Conservation (phyloP, 345 rosid species). For the Iberis pinnata region DNA sequence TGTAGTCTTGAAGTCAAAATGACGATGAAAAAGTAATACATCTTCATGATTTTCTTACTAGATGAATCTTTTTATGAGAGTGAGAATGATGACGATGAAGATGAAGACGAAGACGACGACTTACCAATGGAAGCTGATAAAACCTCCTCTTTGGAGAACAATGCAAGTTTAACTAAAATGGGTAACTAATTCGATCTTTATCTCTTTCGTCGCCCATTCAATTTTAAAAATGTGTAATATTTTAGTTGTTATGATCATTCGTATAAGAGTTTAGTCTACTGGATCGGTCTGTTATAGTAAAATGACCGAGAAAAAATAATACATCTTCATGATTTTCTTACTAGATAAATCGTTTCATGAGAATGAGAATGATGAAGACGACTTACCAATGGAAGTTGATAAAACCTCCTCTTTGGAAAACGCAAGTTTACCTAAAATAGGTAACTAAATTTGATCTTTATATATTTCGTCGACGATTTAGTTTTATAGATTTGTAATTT, state of each 20-base stretch:
- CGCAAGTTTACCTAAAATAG: conserved; percentile 9
- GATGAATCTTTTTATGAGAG: not conserved
- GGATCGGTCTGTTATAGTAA: too few species aligned
- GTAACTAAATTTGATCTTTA: not conserved
- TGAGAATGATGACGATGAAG: conserved; percentile 20
- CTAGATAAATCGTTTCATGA: not conserved
- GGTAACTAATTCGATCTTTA: not conserved
- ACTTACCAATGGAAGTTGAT: not conserved
- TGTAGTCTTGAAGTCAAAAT: too few species aligned
- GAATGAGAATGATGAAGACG: conserved; percentile 15
- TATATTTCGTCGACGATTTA: not conserved
- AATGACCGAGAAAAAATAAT: too few species aligned
- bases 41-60: not conserved
- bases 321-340: not conserved
- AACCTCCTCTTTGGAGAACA: conserved; percentile 6
- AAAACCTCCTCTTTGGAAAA: conserved; percentile 4
- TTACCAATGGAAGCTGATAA: not conserved
- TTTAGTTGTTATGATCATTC: not conserved
- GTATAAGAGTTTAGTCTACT: too few species aligned
- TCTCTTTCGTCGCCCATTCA: not conserved
- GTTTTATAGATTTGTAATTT: conserved; percentile 1
- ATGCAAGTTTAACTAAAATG: conserved; percentile 7
- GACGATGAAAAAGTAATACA: too few species aligned
- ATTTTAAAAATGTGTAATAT: not conserved
- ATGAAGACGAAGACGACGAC: too few species aligned